phyloP scores from a whole-genome alignment of 495 filamentous ascomycete genomes.

The Ascobolus immersus region DNA sequence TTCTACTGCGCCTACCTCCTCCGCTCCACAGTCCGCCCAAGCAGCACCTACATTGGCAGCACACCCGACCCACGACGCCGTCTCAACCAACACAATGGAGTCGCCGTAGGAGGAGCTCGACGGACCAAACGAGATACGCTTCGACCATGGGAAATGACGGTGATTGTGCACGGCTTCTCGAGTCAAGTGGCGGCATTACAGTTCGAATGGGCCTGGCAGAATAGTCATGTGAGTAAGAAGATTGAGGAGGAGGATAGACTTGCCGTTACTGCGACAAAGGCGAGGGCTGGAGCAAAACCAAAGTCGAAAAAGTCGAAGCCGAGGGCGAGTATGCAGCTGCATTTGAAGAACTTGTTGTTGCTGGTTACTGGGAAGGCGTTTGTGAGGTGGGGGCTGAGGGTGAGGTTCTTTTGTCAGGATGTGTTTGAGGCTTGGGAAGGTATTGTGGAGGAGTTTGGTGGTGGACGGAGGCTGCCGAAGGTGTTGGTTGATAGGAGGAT shows the following conservation, averaged over 20 bases:
- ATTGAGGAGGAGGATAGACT: too few relatives aligned
- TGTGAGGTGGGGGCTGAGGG: slow-evolving; percentile 46
- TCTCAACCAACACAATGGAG: slow-evolving; percentile 72
- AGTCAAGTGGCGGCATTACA: slow-evolving; percentile 68
- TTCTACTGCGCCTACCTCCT: slow-evolving; percentile 73
- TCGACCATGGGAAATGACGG: slow-evolving; percentile 82
- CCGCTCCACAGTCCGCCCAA: slow-evolving; percentile 42
- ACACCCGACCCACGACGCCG: slow-evolving; percentile 69
- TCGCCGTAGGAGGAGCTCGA: slow-evolving; percentile 48
- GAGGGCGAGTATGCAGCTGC: too few relatives aligned
- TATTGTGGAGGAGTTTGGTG: too few relatives aligned
- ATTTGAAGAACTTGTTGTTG: too few relatives aligned
- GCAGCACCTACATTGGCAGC: slow-evolving; percentile 60
- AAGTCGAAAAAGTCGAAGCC: too few relatives aligned
- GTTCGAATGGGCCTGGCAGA: slow-evolving; percentile 73
- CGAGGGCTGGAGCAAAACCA: too few relatives aligned
- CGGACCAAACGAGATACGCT: slow-evolving; percentile 38
- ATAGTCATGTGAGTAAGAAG: too few relatives aligned
- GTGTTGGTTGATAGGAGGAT: slow-evolving; percentile 2
- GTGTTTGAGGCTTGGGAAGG: slow-evolving; percentile 44
- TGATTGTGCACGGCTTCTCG: slow-evolving; percentile 69
- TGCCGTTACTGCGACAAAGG: too few relatives aligned
- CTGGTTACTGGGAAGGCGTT: too few relatives aligned
- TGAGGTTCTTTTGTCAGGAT: slow-evolving; percentile 56
- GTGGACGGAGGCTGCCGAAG: slow-evolving; percentile 1